Evolutionary conservation across 2,329 filamentous ascomycete species (phyloP).

Genomic region (Exophiala calicioides): DNA sequence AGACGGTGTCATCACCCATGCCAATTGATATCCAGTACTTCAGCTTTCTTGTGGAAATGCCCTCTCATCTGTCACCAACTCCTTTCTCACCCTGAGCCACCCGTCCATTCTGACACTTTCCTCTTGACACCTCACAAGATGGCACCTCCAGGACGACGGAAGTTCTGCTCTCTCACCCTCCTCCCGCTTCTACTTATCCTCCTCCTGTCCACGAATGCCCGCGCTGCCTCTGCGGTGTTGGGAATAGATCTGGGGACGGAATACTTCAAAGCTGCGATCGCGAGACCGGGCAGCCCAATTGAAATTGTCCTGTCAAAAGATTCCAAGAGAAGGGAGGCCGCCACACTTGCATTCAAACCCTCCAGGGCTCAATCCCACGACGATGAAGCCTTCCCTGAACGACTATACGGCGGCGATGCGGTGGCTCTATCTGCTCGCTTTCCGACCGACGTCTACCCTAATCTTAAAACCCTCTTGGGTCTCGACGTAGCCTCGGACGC

Average conservation of each 20-base stretch:
- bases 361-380: constrained; percentile 63
- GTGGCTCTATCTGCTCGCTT: constrained; percentile 83
- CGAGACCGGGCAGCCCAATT: constrained; percentile 94
- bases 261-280: constrained; percentile 92
- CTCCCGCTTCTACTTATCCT: constrained; percentile 54
- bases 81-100: constrained; percentile 1
- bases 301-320: constrained; percentile 98
- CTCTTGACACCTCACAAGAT: constrained; percentile 35
- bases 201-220: constrained; percentile 57
- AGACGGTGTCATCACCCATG: background rate
- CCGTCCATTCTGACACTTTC: background rate
- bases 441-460: constrained; percentile 90
- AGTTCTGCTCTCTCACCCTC: constrained; percentile 45
- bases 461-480: constrained; percentile 88
- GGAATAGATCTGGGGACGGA: constrained; percentile 94
- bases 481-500: constrained; percentile 60
- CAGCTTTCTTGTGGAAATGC: constrained; percentile 12
- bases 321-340: constrained; percentile 91
- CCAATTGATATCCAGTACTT: too few relatives aligned
- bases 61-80: constrained; percentile 1
- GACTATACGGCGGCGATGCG: constrained; percentile 89
- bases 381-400: constrained; percentile 73
- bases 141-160: constrained; percentile 48
- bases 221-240: constrained; percentile 73
- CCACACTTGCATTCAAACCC: constrained; percentile 91